These are phyloP conservation scores for Mycosphaerella sp. DNA, from an alignment of 2,329 filamentous ascomycete genomes.

Conservation along the genomic window DNA sequence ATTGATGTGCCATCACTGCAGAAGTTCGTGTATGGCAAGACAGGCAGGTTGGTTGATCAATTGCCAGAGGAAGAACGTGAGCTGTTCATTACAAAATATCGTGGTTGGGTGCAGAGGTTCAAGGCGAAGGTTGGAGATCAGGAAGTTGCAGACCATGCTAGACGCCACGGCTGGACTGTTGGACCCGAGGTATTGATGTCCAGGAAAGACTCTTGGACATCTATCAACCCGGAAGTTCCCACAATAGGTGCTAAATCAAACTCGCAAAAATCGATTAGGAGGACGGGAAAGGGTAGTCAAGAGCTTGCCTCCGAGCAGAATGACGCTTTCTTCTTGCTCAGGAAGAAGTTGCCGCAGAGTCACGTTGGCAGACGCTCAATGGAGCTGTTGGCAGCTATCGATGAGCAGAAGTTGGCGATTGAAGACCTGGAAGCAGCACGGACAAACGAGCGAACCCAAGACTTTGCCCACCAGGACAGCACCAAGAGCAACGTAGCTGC, in stretches of 20 bases:
- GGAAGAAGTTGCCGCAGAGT: neutral
- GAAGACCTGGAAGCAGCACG: neutral
- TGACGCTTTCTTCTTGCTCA: neutral
- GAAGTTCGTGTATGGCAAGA: no score
- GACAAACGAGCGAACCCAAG: neutral
- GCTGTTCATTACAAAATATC: no score
- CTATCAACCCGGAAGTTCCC: no score
- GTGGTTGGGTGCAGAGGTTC: no score
- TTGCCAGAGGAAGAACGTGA: no score
- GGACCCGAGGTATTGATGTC: no score
- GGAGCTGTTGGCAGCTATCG: neutral
- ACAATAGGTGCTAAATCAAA: neutral
- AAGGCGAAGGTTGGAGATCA: no score
- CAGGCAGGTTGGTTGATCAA: no score
- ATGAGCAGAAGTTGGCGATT: neutral
- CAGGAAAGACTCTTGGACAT: no score
- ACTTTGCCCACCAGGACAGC: neutral
- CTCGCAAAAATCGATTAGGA: neutral
- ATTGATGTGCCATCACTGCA: no score
- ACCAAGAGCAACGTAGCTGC: neutral
- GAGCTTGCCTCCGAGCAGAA: neutral
- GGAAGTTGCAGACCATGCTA: no score
- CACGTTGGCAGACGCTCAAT: neutral
- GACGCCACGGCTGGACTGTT: no score
- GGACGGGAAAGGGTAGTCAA: neutral